phyloP scores from a whole-genome alignment of 2,329 filamentous ascomycete species.

The Pseudogymnoascus sp. region DNA sequence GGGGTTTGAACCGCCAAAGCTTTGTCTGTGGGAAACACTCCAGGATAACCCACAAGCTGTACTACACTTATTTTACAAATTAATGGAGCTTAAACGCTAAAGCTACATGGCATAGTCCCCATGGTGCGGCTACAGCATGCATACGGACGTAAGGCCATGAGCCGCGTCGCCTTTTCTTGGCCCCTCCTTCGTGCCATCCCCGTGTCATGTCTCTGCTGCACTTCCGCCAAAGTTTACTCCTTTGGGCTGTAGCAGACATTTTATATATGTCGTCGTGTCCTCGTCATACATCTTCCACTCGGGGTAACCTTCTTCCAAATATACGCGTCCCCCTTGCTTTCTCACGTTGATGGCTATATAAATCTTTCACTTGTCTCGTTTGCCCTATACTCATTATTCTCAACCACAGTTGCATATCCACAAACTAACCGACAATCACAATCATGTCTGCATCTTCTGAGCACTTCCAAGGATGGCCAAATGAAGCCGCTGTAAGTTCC shows the following conservation, averaged over 20 bases:
- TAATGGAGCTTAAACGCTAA: background rate
- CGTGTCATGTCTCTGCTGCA: conserved; percentile 1
- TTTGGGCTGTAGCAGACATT: conserved; percentile 19
- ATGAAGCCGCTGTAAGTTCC: background rate
- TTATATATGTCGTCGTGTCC: conserved; percentile 24
- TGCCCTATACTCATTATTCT: background rate
- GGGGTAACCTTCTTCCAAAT: background rate
- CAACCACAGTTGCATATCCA: background rate
- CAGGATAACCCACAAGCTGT: background rate
- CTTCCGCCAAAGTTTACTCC: conserved; percentile 17
- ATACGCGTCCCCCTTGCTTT: conserved; percentile 1
- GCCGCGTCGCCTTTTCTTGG: background rate
- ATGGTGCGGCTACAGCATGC: background rate
- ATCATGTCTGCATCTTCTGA: background rate
- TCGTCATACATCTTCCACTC: conserved; percentile 1
- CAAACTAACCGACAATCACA: background rate
- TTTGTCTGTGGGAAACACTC: background rate
- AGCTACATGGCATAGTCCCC: background rate
- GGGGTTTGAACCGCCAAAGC: background rate
- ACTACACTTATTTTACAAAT: background rate
- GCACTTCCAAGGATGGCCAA: background rate
- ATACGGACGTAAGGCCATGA: conserved; percentile 1
- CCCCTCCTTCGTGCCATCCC: background rate
- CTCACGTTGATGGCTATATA: background rate
- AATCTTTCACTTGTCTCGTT: background rate